Conservation (phyloP, 192 early-diverging fungal genomes). For the Linnemannia schmuckeri region DNA sequence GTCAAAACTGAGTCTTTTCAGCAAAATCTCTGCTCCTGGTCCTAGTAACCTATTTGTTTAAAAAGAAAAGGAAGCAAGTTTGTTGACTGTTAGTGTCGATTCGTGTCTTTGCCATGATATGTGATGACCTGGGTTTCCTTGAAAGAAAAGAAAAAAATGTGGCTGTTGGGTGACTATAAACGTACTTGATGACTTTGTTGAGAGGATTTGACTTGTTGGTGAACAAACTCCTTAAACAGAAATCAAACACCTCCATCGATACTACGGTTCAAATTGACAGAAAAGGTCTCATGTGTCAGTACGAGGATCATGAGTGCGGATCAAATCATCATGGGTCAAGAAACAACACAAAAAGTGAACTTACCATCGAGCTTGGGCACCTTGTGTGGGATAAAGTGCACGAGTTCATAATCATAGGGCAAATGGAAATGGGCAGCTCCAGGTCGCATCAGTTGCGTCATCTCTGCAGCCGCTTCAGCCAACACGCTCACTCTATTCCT, state of each 20-base stretch:
- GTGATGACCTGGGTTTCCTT: no score
- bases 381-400: conserved; percentile 32
- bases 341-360: background rate
- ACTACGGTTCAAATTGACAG: conserved; percentile 9
- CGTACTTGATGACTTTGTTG: conserved; percentile 49
- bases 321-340: background rate
- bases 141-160: background rate
- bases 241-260: conserved; percentile 38
- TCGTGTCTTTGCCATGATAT: background rate
- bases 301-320: background rate
- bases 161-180: background rate
- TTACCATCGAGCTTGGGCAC: conserved; percentile 45
- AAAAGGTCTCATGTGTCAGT: background rate
- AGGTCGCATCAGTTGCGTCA: conserved; percentile 20
- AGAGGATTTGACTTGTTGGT: conserved; percentile 44
- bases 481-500: conserved; percentile 23
- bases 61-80: background rate
- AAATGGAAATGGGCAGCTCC: conserved; percentile 18
- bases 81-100: background rate
- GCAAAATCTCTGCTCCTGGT: conserved; percentile 66
- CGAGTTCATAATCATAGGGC: conserved; percentile 41
- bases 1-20: conserved; percentile 61
- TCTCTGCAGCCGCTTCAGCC: conserved; percentile 44
- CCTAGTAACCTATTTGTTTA: conserved; percentile 55
- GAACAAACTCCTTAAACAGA: conserved; percentile 42